These are phyloP conservation scores for Fusarium drepaniforme DNA, from an alignment of 2,329 filamentous ascomycete genomes.

Conservation along the genomic window DNA sequence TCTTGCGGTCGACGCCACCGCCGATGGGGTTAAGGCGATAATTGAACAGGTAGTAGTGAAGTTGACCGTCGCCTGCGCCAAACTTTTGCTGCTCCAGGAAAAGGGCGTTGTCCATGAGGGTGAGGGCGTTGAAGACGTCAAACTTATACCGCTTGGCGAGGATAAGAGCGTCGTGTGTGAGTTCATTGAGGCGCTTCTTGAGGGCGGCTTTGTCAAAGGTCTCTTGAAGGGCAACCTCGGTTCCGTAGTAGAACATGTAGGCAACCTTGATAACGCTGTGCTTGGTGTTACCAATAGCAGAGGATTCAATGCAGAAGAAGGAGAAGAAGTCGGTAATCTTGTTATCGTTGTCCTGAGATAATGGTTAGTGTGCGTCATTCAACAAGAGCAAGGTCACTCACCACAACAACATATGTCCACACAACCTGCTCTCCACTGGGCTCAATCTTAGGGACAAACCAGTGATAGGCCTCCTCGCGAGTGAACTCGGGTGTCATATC, in stretches of 20 bases:
- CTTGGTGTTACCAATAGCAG: slow-evolving; percentile 85
- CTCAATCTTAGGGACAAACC: slow-evolving; percentile 78
- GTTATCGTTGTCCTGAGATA: slow-evolving; percentile 66
- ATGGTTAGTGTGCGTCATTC: background rate
- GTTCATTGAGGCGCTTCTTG: slow-evolving; percentile 82
- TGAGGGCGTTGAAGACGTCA: slow-evolving; percentile 97
- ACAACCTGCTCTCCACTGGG: slow-evolving; percentile 80
- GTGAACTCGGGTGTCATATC: slow-evolving; percentile 87
- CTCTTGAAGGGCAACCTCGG: slow-evolving; percentile 77
- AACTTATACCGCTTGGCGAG: slow-evolving; percentile 87
- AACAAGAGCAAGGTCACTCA: slow-evolving; percentile 46
- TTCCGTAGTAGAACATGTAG: slow-evolving; percentile 97
- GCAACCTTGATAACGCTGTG: slow-evolving; percentile 87
- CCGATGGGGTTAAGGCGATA: slow-evolving; percentile 89
- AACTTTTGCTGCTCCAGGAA: slow-evolving; percentile 97
- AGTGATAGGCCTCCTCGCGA: slow-evolving; percentile 86
- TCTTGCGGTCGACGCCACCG: slow-evolving; percentile 85
- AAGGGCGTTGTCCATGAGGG: slow-evolving; percentile 91
- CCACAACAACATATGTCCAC: slow-evolving; percentile 93
- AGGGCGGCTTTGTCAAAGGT: slow-evolving; percentile 69
- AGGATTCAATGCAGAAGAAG: slow-evolving; percentile 95
- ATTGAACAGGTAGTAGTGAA: slow-evolving; percentile 99
- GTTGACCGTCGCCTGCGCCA: slow-evolving; percentile 90
- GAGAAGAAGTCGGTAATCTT: slow-evolving; percentile 97
- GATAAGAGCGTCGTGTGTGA: slow-evolving; percentile 89